Evolutionary conservation across 2,329 filamentous ascomycete species (phyloP), one percentile per base, ranked within the genome.

Genomic region (Aspergillus pseudoterreus): DNA sequence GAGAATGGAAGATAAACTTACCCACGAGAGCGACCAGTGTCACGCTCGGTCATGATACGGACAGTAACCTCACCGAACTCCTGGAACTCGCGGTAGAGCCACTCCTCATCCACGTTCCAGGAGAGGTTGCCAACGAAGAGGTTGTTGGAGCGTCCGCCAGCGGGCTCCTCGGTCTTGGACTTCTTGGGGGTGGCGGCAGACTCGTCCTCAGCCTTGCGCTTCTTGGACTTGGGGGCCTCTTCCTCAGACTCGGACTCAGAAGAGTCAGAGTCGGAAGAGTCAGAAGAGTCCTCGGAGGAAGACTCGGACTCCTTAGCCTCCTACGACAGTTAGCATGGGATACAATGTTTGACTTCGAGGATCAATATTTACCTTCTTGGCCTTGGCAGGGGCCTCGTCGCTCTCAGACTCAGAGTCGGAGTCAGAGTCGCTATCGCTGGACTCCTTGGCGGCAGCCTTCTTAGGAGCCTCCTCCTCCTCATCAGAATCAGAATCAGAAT

Each of bases 61-160:
- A 85, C 87, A 63, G 83, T 75, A 51, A 95, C 79, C 66, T 87
- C 87, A 57, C 86, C 86, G 65, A 86, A 92, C 57, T 82, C 75
- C 77, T 91, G 83, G 77, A 96, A 96, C 71, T 92, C 87, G 63
- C 86, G 82, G 60, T 82, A 80, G 58, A 96, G 84, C 75, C 83
- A 83, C 58, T 91, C 84, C 72, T 96, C 92, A 63, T 95, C 89
- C 48, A 96, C 79, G 68, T 86, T 89, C 91, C 91, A 96, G 74
- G 88, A 90, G 58, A 96, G 80, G 78, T 90, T 92, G 62, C 92
- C 92, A 59, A 91, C 84, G 73, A 95, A 96, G 49, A 96, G 84
- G 65, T 91, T 95, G 60, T 67, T 57, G 30, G 67, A 68, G 22
- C 63, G 67, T 57, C 65, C 66, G 49, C 63, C 57, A 42, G 63